Base-by-base conservation (phyloP, 352 stramenopile species). In the Thraustotheca clavata region DNA sequence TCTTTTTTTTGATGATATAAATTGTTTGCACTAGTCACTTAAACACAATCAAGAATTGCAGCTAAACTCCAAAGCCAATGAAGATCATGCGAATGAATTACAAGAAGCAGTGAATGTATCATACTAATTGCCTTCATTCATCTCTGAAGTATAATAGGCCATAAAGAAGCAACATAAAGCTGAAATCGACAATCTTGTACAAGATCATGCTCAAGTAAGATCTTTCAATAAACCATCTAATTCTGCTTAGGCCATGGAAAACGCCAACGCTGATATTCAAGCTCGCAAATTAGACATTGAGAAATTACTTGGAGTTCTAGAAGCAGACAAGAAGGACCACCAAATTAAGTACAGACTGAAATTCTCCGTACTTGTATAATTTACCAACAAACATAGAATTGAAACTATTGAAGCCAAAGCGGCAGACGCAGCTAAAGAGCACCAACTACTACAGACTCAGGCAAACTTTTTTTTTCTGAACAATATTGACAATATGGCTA, bases 21-120 rank as follows among this genome's bases (percentile, higher is more conserved):
- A n/a, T n/a, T n/a, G n/a, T n/a, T n/a, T n/a, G n/a, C n/a, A n/a
- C n/a, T n/a, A n/a, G n/a, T n/a, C n/a, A n/a, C n/a, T n/a, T n/a
- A n/a, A n/a, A n/a, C n/a, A n/a, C 18, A 43, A 59, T 14, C 20
- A n/a, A 59, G 43, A 59, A 9, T 59, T 9, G 49, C n/a, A n/a
- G 24, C 27, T 20, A 34, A 59, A 34, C 18, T 59, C n/a, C n/a
- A 59, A 59, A 22, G 16, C 26, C 18, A 48, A 22, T 12, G 49
- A 59, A 16, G 43, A 59, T 11, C 49, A 59, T 59, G n/a, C 27
- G 14, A 9, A 59, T n/a, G 49, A 48, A 9, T 29, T n/a, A n/a
- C n/a, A n/a, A n/a, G n/a, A n/a, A n/a, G n/a, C n/a, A n/a, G n/a
- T n/a, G n/a, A n/a, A n/a, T n/a, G n/a, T n/a, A n/a, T n/a, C n/a